Evolutionary conservation across 2,329 filamentous ascomycete species (phyloP), one percentile per base, ranked within the genome.

Genomic region (Nemania sp.): DNA sequence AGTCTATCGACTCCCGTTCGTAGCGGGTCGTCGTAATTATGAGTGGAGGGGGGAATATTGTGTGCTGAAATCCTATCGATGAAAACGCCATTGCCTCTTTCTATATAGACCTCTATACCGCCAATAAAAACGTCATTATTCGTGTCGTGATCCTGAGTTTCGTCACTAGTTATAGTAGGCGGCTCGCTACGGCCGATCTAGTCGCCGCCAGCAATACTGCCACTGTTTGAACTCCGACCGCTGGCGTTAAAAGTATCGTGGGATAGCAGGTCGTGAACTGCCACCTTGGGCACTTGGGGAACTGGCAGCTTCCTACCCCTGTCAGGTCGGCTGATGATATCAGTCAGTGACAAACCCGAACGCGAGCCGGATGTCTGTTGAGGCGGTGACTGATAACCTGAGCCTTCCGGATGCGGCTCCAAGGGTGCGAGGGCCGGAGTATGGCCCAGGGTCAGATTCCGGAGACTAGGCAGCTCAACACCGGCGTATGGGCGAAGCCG

Each of bases 281-380:
- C 89, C 37, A 96, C 88, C 72, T 94, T 94, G 50, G 91, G 90
- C n/a, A 92, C 83, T 73, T 93, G 90, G 5, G 91, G 91, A 14
- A 96, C 89, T 0, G 93, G 93, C 15, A 97, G 79, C 73, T 97
- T 97, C 64, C 93, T 80, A 20, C 89, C 88, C 31, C 91, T 91
- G 60, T 97, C 92, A 1, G 91, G 83, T 63, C 88, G 87, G 68
- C 88, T 91, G 77, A 97, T 94, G 67, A 97, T 97, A 70, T 97
- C 93, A 54, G 86, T 89, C 64, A 97, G 86, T 33, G 90, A 89
- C 53, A 95, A 83, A 34, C 91, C 91, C 51, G 79, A 82, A 63
- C 79, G 75, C 54, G 73, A 61, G 28, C 28, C 31, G 6, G 37
- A 39, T 17, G 41, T 45, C 14, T 49, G 26, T 43, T 74, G 73